Evolutionary conservation across 2,329 filamentous ascomycete genomes (phyloP).

Genomic region (Aureobasidium uvarum): DNA sequence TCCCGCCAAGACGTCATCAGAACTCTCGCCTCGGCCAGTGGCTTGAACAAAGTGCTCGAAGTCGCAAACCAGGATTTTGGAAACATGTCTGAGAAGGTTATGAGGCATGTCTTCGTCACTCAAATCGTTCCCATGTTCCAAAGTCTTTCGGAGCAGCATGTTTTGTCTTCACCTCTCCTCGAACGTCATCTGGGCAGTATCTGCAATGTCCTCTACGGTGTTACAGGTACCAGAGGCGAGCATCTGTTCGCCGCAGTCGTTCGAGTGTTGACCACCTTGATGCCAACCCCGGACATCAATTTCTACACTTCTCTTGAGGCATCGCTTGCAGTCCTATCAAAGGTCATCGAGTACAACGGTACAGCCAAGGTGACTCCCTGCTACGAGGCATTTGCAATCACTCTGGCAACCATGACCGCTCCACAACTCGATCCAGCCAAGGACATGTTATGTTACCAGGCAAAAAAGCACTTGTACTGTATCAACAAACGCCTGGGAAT

Average conservation of each 20-base stretch:
- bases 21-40: conserved; percentile 31
- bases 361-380: conserved; percentile 25
- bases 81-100: neutral
- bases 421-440: neutral
- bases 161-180: conserved; percentile 45
- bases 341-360: conserved; percentile 28
- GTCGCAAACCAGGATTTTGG: conserved; percentile 25
- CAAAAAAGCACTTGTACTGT: neutral
- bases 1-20: conserved; percentile 33
- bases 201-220: conserved; percentile 47
- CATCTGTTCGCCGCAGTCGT: conserved; percentile 36
- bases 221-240: conserved; percentile 41
- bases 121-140: conserved; percentile 45
- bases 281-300: neutral
- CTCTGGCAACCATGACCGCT: neutral
- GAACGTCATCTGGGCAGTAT: conserved; percentile 46
- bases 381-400: neutral
- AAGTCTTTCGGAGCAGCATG: conserved; percentile 43
- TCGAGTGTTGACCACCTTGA: neutral
- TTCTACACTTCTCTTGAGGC: conserved; percentile 25
- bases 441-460: conserved; percentile 1
- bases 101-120: conserved; percentile 28
- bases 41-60: conserved; percentile 31
- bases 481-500: conserved; percentile 6
- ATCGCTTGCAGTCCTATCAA: conserved; percentile 26